phyloP scores from a whole-genome alignment of 495 filamentous ascomycete genomes.

The Hypoxylon lienhwacheense region DNA sequence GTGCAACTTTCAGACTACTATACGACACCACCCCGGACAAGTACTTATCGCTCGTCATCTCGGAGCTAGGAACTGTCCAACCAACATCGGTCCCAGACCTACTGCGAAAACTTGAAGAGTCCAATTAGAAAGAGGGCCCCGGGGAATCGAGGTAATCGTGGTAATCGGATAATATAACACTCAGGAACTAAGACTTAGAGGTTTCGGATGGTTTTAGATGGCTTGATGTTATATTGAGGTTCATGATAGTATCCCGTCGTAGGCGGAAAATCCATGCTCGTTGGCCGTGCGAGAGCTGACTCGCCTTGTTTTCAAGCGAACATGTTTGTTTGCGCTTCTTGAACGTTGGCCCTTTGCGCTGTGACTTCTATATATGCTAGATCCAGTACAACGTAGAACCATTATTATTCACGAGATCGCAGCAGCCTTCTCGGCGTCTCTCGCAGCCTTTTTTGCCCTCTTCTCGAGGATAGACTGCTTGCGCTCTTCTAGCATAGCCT shows the following conservation, averaged over 20 bases:
- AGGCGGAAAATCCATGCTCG: slow-evolving; percentile 6
- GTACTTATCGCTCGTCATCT: slow-evolving; percentile 85
- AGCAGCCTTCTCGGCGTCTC: slow-evolving; percentile 48
- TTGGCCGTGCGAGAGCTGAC: slow-evolving; percentile 2
- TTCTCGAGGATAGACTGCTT: slow-evolving; percentile 82
- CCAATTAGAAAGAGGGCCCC: slow-evolving; percentile 40
- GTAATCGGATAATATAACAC: slow-evolving; percentile 18
- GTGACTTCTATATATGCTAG: slow-evolving; percentile 23
- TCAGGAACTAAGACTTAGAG: neutral
- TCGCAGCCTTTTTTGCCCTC: slow-evolving; percentile 71
- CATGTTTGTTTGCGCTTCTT: slow-evolving; percentile 10
- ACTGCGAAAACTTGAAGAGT: slow-evolving; percentile 54
- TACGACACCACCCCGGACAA: slow-evolving; percentile 94
- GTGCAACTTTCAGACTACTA: slow-evolving; percentile 77
- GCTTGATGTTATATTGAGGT: slow-evolving; percentile 1
- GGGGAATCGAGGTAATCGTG: slow-evolving; percentile 9
- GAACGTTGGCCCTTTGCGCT: slow-evolving; percentile 7
- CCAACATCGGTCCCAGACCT: slow-evolving; percentile 74
- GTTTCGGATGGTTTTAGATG: slow-evolving; percentile 1
- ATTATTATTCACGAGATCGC: slow-evolving; percentile 28
- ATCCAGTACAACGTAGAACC: neutral
- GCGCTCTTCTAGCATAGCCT: slow-evolving; percentile 71
- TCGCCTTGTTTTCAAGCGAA: slow-evolving; percentile 10
- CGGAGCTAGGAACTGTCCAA: slow-evolving; percentile 85
- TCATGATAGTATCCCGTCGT: slow-evolving; percentile 3